Conservation (phyloP, 495 filamentous ascomycete genomes). For the Xeromyces bisporus region DNA sequence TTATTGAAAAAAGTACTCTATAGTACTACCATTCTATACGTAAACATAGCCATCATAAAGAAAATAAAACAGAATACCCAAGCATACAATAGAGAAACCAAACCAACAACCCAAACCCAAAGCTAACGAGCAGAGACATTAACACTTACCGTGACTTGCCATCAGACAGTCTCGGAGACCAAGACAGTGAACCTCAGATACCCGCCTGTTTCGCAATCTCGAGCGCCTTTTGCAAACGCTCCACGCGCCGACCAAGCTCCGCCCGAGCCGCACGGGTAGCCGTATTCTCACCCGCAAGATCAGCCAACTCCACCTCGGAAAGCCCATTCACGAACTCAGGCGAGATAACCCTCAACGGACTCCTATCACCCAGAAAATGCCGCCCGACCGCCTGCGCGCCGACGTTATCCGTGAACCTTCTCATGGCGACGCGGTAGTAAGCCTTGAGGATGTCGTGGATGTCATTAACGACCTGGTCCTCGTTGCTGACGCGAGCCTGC, state of each 20-base stretch:
- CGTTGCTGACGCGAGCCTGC: slow-evolving; percentile 8
- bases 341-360: slow-evolving; percentile 1
- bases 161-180: too few relatives aligned
- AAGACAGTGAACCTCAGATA: slow-evolving; percentile 3
- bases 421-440: slow-evolving; percentile 22
- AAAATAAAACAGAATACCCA: too few relatives aligned
- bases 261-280: slow-evolving; percentile 2
- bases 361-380: neutral
- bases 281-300: slow-evolving; percentile 25
- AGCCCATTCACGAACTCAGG: slow-evolving; percentile 13
- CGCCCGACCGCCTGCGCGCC: slow-evolving; percentile 5
- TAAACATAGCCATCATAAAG: too few relatives aligned
- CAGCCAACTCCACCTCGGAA: slow-evolving; percentile 14
- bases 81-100: too few relatives aligned
- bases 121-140: too few relatives aligned
- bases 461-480: slow-evolving; percentile 18
- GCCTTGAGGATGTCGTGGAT: slow-evolving; percentile 25
- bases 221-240: slow-evolving; percentile 1
- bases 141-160: too few relatives aligned
- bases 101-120: too few relatives aligned
- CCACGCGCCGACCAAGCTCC: neutral
- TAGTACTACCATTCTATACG: too few relatives aligned
- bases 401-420: slow-evolving; percentile 16
- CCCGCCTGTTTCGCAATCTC: slow-evolving; percentile 2
- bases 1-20: too few relatives aligned